phyloP scores from a whole-genome alignment of 352 stramenopile species.

The Pythium periplocum region DNA sequence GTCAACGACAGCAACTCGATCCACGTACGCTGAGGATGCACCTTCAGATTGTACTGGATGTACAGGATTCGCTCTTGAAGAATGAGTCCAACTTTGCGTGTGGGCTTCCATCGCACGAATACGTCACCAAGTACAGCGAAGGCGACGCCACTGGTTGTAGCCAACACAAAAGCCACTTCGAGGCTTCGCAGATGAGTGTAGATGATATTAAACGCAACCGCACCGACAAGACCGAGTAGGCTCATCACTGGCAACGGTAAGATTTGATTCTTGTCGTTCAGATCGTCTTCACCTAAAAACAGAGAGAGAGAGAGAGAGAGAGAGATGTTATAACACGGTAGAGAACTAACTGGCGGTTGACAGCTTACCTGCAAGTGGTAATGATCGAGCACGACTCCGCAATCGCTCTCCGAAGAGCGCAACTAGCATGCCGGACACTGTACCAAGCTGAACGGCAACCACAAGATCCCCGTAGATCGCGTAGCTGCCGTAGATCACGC shows the following conservation, averaged over 20 bases:
- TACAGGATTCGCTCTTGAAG: conserved; percentile 75
- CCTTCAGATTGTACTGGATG: conserved; percentile 49
- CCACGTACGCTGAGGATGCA: conserved; percentile 45
- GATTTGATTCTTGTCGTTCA: conserved; percentile 57
- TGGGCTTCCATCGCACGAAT: conserved; percentile 84
- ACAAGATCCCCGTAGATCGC: conserved; percentile 78
- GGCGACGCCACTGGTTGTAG: conserved; percentile 67
- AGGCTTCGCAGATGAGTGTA: conserved; percentile 80
- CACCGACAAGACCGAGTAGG: conserved; percentile 66
- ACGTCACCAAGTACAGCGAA: conserved; percentile 78
- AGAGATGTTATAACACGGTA: too few species aligned
- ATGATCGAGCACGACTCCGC: conserved; percentile 36
- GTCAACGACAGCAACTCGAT: conserved; percentile 53
- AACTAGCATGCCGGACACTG: conserved; percentile 74
- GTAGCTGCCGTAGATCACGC: conserved; percentile 84
- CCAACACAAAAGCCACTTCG: conserved; percentile 75
- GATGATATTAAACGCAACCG: conserved; percentile 85
- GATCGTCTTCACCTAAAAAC: conserved; percentile 29
- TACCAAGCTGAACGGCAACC: conserved; percentile 79
- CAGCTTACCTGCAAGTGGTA: conserved; percentile 36
- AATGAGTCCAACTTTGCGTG: conserved; percentile 70
- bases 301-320: too few species aligned
- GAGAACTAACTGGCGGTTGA: neutral
- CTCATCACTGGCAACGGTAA: conserved; percentile 79
- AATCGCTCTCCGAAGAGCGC: conserved; percentile 77